Evolutionary conservation across 169 alveolate genomes (phyloP), one percentile per base, ranked within the genome.

Genomic region (Eimeria sp.): DNA sequence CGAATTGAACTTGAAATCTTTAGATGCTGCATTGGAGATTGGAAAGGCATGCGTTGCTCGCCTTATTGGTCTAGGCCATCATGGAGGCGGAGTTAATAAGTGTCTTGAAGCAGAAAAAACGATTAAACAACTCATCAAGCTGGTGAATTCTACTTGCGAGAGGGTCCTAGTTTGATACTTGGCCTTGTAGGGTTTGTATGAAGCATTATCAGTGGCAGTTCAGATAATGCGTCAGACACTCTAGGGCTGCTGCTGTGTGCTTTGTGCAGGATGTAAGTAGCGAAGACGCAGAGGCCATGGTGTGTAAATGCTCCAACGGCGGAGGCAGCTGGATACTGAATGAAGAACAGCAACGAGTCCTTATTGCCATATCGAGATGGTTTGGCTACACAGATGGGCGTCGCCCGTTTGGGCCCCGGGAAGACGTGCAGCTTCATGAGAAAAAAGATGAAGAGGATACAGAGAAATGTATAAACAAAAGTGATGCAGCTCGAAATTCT

Each of bases 41-140:
- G 91, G 91, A 14, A 23, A 14, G 77, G 91, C 91, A 43, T 85
- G 91, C 77, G 76, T 56, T 60, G 91, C 91, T 25, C 91, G 91
- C 9, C 40, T 60, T 20, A 20, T 85, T n/a, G 91, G 91, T 16
- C 54, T 85, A 4, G 77, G 78, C 43, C 10, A 13, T 43, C 77
- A 13, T 6, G 78, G 37, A 30, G 77, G 77, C 13, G 58, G 76
- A 62, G 76, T 23, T 3, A 14, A 52, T n/a, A 37, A 40, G 0
- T n/a, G 52, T 25, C 40, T 14, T 37, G 78, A 43, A 4, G 91
- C 60, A 85, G 91, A 85, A 10, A 23, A 54, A 9, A 23, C 71
- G 37, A n/a, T 85, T 40, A 14, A 20, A 20, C 91, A 85, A 58
- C 91, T 20, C 37, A 52, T 85, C 4, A 62, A 0, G 91, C 23